Percentiles rank a stretch among this genome's conserved stretches.
Conservation (phyloP, 23 red algal genomes). For the Gracilaria domingensis region DNA sequence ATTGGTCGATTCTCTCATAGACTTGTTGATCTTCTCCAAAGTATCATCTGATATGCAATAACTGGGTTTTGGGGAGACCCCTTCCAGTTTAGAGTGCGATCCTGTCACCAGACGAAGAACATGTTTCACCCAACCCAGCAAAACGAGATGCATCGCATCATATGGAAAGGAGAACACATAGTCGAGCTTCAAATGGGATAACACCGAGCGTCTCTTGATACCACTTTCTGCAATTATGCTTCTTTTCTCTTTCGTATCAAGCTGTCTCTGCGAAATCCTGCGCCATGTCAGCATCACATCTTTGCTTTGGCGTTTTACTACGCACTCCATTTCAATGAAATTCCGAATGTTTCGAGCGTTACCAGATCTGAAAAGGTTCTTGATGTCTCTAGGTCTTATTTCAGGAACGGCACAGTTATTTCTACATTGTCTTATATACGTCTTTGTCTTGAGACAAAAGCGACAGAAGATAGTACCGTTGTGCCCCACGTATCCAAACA, state of each 20-base stretch:
- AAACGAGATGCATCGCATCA: slow-evolving; percentile 24
- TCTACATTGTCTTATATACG: background rate
- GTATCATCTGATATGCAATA: background rate
- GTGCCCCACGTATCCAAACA: slow-evolving; percentile 22
- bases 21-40: background rate
- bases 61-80: background rate
- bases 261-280: background rate
- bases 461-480: background rate
- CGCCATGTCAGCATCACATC: background rate
- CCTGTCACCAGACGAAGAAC: background rate
- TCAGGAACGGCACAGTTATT: background rate
- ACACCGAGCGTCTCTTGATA: background rate
- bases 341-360: background rate
- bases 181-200: background rate
- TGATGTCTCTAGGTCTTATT: background rate
- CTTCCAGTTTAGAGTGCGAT: background rate
- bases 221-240: background rate
- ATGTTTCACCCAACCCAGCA: slow-evolving; percentile 14
- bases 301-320: background rate
- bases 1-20: background rate
- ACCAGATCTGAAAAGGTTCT: background rate
- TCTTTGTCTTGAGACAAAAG: slow-evolving; percentile 14
- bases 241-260: background rate
- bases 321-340: background rate
- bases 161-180: slow-evolving; percentile 29